A percentile compares a stretch with the other conserved stretches of the same genome.
Evolutionary conservation across 1,139 yeast species (phyloP).

Genomic region (Saccharomyces hybrid): DNA sequence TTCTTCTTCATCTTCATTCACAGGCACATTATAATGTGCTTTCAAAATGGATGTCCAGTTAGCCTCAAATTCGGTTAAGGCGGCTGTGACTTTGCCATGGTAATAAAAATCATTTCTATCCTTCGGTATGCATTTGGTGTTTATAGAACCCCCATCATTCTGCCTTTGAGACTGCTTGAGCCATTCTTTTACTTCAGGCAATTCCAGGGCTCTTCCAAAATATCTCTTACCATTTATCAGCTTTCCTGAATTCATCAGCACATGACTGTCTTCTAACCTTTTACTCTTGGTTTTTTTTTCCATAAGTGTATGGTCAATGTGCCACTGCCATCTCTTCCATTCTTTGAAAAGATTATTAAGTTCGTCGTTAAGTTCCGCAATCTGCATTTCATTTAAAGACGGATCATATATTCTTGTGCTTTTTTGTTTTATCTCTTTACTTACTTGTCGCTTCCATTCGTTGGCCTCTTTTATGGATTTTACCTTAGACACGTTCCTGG

Average conservation of each 20-base stretch:
- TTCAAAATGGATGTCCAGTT: constrained; percentile 9
- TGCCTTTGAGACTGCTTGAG: constrained; percentile 33
- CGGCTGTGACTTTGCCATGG: constrained; percentile 4
- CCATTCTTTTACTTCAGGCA: constrained; percentile 64
- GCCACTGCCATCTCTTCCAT: constrained; percentile 70
- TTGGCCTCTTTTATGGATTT: constrained; percentile 61
- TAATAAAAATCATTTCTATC: constrained; percentile 6
- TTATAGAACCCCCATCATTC: constrained; percentile 13
- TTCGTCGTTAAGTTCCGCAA: constrained; percentile 71
- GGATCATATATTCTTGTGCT: constrained; percentile 61
- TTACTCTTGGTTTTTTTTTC: neutral
- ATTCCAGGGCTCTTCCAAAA: constrained; percentile 76
- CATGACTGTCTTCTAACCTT: constrained; percentile 49
- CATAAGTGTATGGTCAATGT: constrained; percentile 43
- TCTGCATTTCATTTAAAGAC: constrained; percentile 49
- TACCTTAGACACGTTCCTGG: constrained; percentile 51
- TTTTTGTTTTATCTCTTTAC: constrained; percentile 56
- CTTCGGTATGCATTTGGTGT: constrained; percentile 8
- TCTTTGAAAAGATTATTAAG: constrained; percentile 63
- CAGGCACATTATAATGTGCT: constrained; percentile 2
- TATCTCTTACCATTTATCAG: constrained; percentile 48
- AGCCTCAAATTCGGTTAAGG: constrained; percentile 8
- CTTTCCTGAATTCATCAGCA: constrained; percentile 21
- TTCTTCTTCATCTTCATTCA: neutral
- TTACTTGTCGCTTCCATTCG: constrained; percentile 60